phyloP scores from a whole-genome alignment of 768 basidiomycete genomes.

The Suillus subluteus region DNA sequence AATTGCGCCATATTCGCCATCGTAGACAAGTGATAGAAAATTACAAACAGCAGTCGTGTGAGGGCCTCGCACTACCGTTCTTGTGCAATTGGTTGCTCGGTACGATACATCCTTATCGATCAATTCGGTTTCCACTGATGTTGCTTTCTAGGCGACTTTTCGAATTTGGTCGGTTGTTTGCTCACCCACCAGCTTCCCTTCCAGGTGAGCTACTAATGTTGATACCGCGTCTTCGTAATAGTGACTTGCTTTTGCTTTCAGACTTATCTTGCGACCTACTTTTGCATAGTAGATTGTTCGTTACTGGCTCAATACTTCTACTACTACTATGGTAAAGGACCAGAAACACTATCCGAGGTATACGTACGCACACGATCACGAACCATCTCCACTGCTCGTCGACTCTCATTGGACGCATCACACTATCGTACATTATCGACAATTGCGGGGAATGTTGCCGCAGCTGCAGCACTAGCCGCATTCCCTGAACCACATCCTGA shows the following conservation, averaged over 20 bases:
- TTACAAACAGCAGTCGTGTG: conserved; percentile 72
- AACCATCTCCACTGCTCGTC: conserved; percentile 47
- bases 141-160: conserved; percentile 71
- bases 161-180: conserved; percentile 90
- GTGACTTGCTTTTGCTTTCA: conserved; percentile 32
- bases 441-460: conserved; percentile 74
- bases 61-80: conserved; percentile 92
- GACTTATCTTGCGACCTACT: conserved; percentile 93
- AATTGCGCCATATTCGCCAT: conserved; percentile 6
- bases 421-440: conserved; percentile 71
- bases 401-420: conserved; percentile 56
- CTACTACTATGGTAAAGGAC: conserved; percentile 70
- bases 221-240: conserved; percentile 16
- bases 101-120: conserved; percentile 38
- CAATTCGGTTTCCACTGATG: not conserved
- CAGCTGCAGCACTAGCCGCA: conserved; percentile 69
- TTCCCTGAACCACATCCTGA: conserved; percentile 55
- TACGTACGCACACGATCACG: conserved; percentile 46
- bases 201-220: conserved; percentile 59
- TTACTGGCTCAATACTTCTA: conserved; percentile 84
- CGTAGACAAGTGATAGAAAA: conserved; percentile 86
- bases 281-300: conserved; percentile 78
- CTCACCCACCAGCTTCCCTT: conserved; percentile 94
- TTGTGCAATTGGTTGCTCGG: conserved; percentile 92
- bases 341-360: conserved; percentile 37